Conservation (phyloP, 306 rosid genomes). For the Corylus avellana region DNA sequence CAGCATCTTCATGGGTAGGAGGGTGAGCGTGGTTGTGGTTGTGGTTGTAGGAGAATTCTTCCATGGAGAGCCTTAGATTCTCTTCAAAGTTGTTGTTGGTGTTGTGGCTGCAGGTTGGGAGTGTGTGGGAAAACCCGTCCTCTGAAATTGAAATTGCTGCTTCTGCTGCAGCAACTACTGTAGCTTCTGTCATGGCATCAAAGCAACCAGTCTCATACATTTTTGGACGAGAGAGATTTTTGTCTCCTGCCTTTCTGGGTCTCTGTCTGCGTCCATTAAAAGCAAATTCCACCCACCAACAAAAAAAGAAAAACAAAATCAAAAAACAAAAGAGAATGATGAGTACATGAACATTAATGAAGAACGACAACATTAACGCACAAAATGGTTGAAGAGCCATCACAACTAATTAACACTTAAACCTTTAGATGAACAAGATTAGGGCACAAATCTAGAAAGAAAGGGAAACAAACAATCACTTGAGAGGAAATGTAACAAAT, state of each 20-base stretch:
- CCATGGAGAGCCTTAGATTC: slow-evolving; percentile 47
- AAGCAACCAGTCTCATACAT: slow-evolving; percentile 53
- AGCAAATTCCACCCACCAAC: not conserved
- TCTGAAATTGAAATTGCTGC: slow-evolving; percentile 10
- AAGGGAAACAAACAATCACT: not conserved
- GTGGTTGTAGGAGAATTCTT: slow-evolving; percentile 51
- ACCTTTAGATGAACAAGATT: not conserved
- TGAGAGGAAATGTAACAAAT: not conserved
- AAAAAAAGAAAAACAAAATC: not conserved
- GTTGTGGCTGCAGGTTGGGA: slow-evolving; percentile 27
- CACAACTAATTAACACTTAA: not conserved
- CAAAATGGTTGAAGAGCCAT: not conserved
- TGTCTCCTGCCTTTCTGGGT: not conserved
- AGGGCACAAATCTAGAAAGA: too few species aligned
- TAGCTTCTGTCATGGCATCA: slow-evolving; percentile 60
- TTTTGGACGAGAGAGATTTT: slow-evolving; percentile 14
- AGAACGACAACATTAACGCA: not conserved
- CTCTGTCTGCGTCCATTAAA: not conserved
- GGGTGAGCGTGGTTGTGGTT: slow-evolving; percentile 20
- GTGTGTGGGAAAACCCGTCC: slow-evolving; percentile 27
- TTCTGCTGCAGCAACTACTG: slow-evolving; percentile 20
- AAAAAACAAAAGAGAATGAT: not conserved
- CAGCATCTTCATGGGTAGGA: slow-evolving; percentile 25
- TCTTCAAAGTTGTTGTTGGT: slow-evolving; percentile 42
- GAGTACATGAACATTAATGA: not conserved